A percentile compares a stretch with the other conserved stretches of the same genome.
phyloP scores from a whole-genome alignment of 441 rosid genomes.

The Arabidopsis hybrid region DNA sequence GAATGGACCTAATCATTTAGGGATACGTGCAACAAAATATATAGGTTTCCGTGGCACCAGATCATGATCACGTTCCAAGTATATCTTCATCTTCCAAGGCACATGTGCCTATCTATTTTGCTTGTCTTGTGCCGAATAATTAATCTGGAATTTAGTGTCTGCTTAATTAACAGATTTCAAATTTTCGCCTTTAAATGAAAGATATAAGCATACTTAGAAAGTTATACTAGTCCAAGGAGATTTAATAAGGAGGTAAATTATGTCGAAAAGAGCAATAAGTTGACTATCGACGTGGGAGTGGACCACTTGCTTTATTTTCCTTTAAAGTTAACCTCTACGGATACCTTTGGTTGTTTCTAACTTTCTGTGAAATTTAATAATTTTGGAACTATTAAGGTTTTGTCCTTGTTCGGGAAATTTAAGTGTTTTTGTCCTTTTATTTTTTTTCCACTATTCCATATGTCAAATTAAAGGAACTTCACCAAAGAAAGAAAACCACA shows the following conservation, averaged over 20 bases:
- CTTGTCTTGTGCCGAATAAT: not conserved
- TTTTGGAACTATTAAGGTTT: not conserved
- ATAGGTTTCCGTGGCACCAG: no score
- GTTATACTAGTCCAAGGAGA: not conserved
- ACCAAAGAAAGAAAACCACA: not conserved
- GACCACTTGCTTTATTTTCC: conserved; percentile 4
- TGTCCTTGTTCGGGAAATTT: not conserved
- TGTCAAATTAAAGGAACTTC: not conserved
- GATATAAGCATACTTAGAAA: not conserved
- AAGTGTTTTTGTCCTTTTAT: no score
- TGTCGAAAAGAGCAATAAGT: not conserved
- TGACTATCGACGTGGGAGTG: conserved; percentile 12
- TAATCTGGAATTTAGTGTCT: not conserved
- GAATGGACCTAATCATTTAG: not conserved
- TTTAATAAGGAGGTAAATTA: not conserved
- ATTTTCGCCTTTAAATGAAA: not conserved
- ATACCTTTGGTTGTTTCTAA: not conserved
- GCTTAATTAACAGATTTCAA: not conserved
- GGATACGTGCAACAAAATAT: not conserved
- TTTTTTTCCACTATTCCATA: not conserved
- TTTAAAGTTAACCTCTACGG: not conserved
- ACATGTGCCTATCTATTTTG: not conserved
- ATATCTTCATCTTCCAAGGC: no score
- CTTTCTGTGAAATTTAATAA: not conserved
- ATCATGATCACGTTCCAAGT: not conserved